Conservation (phyloP, 2,329 filamentous ascomycete genomes). For the Ploettnerulaceae sp. region DNA sequence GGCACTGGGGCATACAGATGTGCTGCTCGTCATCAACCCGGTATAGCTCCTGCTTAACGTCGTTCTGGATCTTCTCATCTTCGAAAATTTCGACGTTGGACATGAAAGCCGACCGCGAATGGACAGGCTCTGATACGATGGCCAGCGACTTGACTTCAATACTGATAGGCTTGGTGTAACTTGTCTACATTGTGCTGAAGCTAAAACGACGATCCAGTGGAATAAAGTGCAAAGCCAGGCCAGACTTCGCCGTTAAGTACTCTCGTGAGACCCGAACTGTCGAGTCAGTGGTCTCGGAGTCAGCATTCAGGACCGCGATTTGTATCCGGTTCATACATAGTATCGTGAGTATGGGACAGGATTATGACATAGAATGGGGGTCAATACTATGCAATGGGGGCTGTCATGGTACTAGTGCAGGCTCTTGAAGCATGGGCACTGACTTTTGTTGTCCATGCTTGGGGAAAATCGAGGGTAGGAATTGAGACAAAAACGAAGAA, state of each 20-base stretch:
- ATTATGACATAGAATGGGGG: constrained; percentile 69
- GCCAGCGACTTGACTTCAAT: constrained; percentile 55
- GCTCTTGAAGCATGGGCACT: constrained; percentile 61
- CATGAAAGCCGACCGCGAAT: constrained; percentile 52
- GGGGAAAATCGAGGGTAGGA: constrained; percentile 48
- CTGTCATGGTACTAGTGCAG: constrained; percentile 69
- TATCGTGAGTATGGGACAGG: constrained; percentile 57
- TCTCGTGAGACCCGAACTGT: constrained; percentile 51
- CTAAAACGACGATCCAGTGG: constrained; percentile 9
- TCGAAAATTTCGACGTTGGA: constrained; percentile 61
- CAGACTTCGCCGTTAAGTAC: constrained; percentile 44
- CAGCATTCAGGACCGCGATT: constrained; percentile 60
- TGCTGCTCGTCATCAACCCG: constrained; percentile 60
- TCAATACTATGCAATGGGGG: constrained; percentile 70
- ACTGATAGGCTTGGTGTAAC: constrained; percentile 54
- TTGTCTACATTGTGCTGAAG: constrained; percentile 38
- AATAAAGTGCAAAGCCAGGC: constrained; percentile 27
- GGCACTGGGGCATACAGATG: constrained; percentile 53
- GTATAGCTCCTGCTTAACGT: constrained; percentile 64
- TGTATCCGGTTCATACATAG: constrained; percentile 66
- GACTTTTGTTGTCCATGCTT: constrained; percentile 61
- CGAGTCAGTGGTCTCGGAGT: constrained; percentile 61
- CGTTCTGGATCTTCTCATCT: constrained; percentile 58
- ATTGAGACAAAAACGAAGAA: constrained; percentile 31
- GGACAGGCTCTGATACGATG: constrained; percentile 61